Evolutionary conservation across 2,329 filamentous ascomycete species (phyloP), one percentile per base, ranked within the genome.

Genomic region (Chaetomiaceae sp.): DNA sequence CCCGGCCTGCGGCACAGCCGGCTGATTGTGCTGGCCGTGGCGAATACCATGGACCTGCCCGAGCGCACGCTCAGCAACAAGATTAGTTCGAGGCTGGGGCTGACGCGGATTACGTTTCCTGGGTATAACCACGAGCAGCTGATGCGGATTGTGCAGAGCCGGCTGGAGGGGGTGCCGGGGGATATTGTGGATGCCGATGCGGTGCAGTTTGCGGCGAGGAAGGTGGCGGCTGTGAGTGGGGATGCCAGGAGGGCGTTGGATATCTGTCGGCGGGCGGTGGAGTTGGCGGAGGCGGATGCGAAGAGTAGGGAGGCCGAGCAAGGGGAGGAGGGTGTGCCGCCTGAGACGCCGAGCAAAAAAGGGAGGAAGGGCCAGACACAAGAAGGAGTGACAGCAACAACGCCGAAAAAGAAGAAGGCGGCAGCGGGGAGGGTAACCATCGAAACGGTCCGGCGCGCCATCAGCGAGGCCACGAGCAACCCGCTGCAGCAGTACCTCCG

Each of bases 1-100:
- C 94, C 94, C 4, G 88, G 89, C 11, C 77, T 97, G 50, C 83
- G 89, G 46, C 91, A 99, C 70, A 96, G 90, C 50, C 84, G 91
- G 45, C 78, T 99, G 40, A 96, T 99, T 68, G 95, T 99, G 6
- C 82, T 99, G 6, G 95, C 95, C 11, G 94, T 99, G 17, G 95
- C 94, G 48, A 99, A 99, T 70, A 99, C 94, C 22, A 99, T 99
- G 94, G 94, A 99, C 72, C 74, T 99, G 54, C 94, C 94, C 0
- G 94, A 99, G 71, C 81, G 94, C 66, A 99, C 94, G 0, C 77
- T 99, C 34, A 96, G 90, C 72, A 99, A 99, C 75, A 99, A 99
- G 71, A 99, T 99, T 69, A 96, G 90, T 67, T 96, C 90, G 69
- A 85, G 94, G 63, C 74, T 94, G 33, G 88, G 92, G 20, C 76